Conservation (phyloP, 2,329 filamentous ascomycete genomes). For the Zymoseptoria ardabiliae region DNA sequence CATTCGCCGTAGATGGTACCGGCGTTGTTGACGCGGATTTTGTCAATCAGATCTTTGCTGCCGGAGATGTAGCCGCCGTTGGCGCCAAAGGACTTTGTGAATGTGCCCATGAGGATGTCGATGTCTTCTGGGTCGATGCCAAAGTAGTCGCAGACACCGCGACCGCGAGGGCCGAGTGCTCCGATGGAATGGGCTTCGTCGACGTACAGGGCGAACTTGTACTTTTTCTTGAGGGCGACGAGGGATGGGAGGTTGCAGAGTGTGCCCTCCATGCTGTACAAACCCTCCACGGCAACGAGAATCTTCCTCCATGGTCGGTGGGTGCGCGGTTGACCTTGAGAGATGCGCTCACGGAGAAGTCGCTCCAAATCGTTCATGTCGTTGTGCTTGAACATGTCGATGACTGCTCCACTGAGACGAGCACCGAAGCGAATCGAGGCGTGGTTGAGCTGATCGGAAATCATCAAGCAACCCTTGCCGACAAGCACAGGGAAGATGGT, state of each 20-base stretch:
- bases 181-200: conserved; percentile 96
- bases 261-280: conserved; percentile 99
- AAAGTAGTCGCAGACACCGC: conserved; percentile 97
- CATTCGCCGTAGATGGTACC: conserved; percentile 82
- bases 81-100: conserved; percentile 97
- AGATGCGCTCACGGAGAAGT: conserved; percentile 82
- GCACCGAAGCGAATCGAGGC: conserved; percentile 94
- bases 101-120: conserved; percentile 94
- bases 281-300: conserved; percentile 85
- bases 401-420: conserved; percentile 88
- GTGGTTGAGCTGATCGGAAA: conserved; percentile 97
- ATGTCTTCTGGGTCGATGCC: conserved; percentile 79
- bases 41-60: conserved; percentile 85
- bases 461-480: conserved; percentile 84
- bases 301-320: conserved; percentile 99
- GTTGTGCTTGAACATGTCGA: conserved; percentile 96
- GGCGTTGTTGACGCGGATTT: conserved; percentile 77
- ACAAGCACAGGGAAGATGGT: conserved; percentile 87
- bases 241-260: conserved; percentile 96
- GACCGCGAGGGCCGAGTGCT: conserved; percentile 77
- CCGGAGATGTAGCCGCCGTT: conserved; percentile 94
- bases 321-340: conserved; percentile 94
- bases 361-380: conserved; percentile 83
- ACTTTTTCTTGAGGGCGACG: conserved; percentile 79
- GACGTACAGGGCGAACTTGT: conserved; percentile 94